phyloP scores from a whole-genome alignment of 2,329 filamentous ascomycete species.

The Botrytis hyacinthi region DNA sequence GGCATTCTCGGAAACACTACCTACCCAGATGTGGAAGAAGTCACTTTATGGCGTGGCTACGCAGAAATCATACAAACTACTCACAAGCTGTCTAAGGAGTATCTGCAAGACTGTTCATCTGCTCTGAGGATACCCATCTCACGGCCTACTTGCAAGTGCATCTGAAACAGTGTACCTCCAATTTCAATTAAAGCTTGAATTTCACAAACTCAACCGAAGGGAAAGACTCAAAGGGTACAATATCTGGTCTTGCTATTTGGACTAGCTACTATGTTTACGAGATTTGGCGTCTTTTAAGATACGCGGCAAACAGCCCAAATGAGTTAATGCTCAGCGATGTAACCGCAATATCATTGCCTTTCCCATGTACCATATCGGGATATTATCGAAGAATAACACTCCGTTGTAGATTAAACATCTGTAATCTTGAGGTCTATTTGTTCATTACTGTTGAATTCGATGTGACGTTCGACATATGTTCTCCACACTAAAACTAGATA shows the following conservation, averaged over 20 bases:
- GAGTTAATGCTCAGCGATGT: not conserved
- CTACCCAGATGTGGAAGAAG: too few species aligned
- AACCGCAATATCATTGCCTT: not conserved
- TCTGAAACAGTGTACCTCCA: not conserved
- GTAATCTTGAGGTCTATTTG: not conserved
- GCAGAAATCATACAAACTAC: too few species aligned
- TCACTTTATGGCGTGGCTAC: too few species aligned
- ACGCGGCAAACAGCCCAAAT: not conserved
- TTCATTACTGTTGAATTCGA: not conserved
- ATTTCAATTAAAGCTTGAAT: not conserved
- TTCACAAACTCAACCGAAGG: not conserved
- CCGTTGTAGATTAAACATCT: not conserved
- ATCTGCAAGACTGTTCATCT: too few species aligned
- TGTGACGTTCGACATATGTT: not conserved
- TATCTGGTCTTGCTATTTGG: not conserved
- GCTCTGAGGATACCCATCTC: too few species aligned
- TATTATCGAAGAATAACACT: not conserved
- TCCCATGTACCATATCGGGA: not conserved
- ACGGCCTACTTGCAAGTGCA: not conserved
- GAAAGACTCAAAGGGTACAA: too few species aligned
- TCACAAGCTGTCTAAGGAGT: too few species aligned
- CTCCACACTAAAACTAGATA: too few species aligned
- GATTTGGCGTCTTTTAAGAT: not conserved
- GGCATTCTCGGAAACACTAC: too few species aligned
- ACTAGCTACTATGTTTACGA: not conserved